phyloP scores from a whole-genome alignment of 2,329 filamentous ascomycete species.

The Colletotrichum horii region DNA sequence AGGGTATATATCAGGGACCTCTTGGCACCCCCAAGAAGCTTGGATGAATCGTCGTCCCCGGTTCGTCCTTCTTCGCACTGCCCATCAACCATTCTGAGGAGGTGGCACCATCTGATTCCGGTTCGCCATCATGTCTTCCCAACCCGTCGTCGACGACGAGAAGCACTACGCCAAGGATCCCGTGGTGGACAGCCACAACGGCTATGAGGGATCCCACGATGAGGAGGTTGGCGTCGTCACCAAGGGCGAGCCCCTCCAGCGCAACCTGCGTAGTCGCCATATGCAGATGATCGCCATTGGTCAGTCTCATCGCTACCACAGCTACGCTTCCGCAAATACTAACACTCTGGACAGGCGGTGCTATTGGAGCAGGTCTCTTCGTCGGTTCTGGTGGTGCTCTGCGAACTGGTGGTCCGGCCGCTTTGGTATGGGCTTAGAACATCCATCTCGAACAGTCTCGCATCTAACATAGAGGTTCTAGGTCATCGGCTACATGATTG shows the following conservation, averaged over 20 bases:
- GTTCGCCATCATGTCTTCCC: slow-evolving; percentile 5
- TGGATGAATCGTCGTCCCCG: not conserved
- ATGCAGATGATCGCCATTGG: slow-evolving; percentile 69
- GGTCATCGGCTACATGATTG: slow-evolving; percentile 57
- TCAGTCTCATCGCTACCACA: not conserved
- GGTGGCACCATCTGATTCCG: not conserved
- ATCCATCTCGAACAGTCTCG: not conserved
- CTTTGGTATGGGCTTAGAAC: slow-evolving; percentile 42
- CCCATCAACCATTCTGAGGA: not conserved
- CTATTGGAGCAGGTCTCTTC: slow-evolving; percentile 69
- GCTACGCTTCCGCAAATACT: slow-evolving; percentile 25
- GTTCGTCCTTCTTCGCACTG: not conserved
- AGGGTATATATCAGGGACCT: not conserved
- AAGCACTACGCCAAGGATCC: slow-evolving; percentile 5
- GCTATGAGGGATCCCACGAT: slow-evolving; percentile 28
- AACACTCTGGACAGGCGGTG: slow-evolving; percentile 54
- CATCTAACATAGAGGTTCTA: not conserved
- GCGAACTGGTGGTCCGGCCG: slow-evolving; percentile 50
- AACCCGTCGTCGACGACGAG: slow-evolving; percentile 11
- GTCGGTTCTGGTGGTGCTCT: slow-evolving; percentile 63
- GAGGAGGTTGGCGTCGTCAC: slow-evolving; percentile 37
- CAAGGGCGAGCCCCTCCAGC: slow-evolving; percentile 30
- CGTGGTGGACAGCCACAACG: not conserved
- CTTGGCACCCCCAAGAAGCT: not conserved
- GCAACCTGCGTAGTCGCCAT: slow-evolving; percentile 57